These are phyloP conservation scores for Xeromyces bisporus DNA, from an alignment of 495 filamentous ascomycete genomes.

Conservation along the genomic window DNA sequence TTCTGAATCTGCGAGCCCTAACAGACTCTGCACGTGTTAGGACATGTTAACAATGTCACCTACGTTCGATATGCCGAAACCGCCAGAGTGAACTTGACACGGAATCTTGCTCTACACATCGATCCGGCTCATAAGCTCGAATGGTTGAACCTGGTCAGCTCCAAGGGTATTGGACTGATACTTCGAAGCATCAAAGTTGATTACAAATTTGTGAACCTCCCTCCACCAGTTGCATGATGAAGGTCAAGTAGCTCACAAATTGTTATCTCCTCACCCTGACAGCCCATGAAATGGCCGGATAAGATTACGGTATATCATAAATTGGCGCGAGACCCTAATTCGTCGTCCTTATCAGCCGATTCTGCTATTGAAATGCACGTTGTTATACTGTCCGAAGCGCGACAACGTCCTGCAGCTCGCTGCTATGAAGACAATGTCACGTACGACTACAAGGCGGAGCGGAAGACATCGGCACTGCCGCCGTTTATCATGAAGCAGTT, in stretches of 20 bases:
- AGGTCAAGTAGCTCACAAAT: too few relatives aligned
- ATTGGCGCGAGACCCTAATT: conserved; percentile 37
- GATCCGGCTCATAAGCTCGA: conserved; percentile 46
- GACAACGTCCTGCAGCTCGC: conserved; percentile 59
- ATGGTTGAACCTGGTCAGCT: conserved; percentile 58
- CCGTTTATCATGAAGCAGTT: conserved; percentile 53
- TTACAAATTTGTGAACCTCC: conserved; percentile 68
- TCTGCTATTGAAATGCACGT: conserved; percentile 41
- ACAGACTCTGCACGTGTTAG: conserved; percentile 16
- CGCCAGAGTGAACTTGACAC: conserved; percentile 66
- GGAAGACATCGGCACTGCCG: conserved; percentile 36
- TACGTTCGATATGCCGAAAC: conserved; percentile 79
- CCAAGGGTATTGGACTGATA: conserved; percentile 56
- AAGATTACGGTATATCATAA: conserved; percentile 80
- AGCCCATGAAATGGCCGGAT: conserved; percentile 87
- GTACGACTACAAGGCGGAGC: conserved; percentile 57
- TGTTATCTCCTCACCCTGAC: background rate
- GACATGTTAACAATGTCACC: conserved; percentile 78
- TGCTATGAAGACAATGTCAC: conserved; percentile 70
- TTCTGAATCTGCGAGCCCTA: background rate
- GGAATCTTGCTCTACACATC: conserved; percentile 51
- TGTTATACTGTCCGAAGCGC: conserved; percentile 60
- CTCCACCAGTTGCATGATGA: too few relatives aligned
- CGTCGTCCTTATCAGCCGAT: conserved; percentile 14
- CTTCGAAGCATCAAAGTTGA: conserved; percentile 65